Evolutionary conservation across 805 yeast species (phyloP).

Genomic region (Ogataea methanolica): DNA sequence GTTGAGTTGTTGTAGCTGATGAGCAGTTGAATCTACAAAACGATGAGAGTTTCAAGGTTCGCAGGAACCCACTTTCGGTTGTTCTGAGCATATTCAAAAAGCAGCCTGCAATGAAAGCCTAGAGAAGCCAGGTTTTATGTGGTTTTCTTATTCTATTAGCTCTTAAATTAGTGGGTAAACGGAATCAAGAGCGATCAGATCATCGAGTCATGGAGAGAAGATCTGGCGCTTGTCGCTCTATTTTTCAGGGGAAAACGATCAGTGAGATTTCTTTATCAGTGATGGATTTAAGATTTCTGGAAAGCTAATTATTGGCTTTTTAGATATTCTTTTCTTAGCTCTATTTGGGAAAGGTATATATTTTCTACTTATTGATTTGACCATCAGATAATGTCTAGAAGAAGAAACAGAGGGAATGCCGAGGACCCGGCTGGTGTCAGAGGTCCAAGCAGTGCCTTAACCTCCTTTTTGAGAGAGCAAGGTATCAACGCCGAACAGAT

Average conservation of each 20-base stretch:
- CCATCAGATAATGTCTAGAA: conserved; percentile 17
- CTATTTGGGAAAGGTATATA: background rate
- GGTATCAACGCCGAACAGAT: conserved; percentile 85
- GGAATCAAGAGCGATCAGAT: no score
- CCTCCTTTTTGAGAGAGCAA: conserved; percentile 81
- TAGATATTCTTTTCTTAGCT: background rate
- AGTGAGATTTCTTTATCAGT: no score
- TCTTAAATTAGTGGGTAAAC: no score
- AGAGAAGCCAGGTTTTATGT: no score
- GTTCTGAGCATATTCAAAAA: no score
- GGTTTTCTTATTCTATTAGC: no score
- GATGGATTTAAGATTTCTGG: background rate
- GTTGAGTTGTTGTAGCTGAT: conserved; percentile 1
- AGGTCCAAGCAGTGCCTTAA: conserved; percentile 83
- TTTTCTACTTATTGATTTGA: background rate
- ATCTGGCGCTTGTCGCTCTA: no score
- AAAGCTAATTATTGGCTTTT: background rate
- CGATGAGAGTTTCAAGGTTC: no score
- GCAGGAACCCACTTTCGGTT: no score
- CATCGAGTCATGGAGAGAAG: no score
- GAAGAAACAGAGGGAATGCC: conserved; percentile 15
- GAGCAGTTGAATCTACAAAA: background rate
- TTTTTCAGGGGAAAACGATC: no score
- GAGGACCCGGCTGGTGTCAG: conserved; percentile 18
- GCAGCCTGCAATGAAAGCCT: no score